Percentiles rank a stretch among this genome's conserved stretches.
Conservation (phyloP, 139 green algal genomes). For the Yamagishiella unicocca region DNA sequence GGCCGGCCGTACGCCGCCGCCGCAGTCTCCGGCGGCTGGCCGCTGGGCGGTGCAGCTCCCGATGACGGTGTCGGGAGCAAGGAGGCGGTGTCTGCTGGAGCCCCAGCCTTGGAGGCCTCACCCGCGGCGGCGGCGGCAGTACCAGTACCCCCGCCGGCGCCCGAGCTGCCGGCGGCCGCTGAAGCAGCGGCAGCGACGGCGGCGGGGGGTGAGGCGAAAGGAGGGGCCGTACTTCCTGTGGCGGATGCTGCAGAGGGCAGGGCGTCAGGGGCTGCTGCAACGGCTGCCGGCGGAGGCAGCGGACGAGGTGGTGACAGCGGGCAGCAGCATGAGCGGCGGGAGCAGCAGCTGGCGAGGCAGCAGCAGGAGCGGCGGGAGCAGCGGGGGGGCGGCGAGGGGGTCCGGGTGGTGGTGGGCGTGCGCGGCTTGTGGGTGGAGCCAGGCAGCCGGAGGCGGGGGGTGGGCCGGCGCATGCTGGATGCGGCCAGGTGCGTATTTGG, state of each 20-base stretch:
- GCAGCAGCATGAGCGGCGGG: too few relatives aligned
- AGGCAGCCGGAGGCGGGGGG: slow-evolving; percentile 11
- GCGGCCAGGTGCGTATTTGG: slow-evolving; percentile 22
- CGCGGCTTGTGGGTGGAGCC: slow-evolving; percentile 39
- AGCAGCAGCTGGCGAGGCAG: too few relatives aligned
- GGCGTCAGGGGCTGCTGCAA: too few relatives aligned
- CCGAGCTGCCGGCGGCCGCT: not conserved
- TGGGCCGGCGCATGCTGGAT: slow-evolving; percentile 35
- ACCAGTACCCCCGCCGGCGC: not conserved
- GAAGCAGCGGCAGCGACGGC: not conserved
- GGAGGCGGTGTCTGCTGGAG: not conserved
- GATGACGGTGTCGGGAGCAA: not conserved
- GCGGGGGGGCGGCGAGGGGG: not conserved
- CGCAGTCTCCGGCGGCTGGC: too few relatives aligned
- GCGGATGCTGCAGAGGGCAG: too few relatives aligned
- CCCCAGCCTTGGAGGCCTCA: too few relatives aligned
- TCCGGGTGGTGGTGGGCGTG: slow-evolving; percentile 32
- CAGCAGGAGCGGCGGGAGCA: not conserved
- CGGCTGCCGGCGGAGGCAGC: too few relatives aligned
- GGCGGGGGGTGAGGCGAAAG: too few relatives aligned
- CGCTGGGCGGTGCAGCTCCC: not conserved
- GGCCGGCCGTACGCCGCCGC: too few relatives aligned
- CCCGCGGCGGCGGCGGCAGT: not conserved
- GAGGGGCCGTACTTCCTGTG: too few relatives aligned
- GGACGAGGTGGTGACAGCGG: too few relatives aligned